Evolutionary conservation across 2,329 filamentous ascomycete genomes (phyloP).

Genomic region (Aspergillus felis): DNA sequence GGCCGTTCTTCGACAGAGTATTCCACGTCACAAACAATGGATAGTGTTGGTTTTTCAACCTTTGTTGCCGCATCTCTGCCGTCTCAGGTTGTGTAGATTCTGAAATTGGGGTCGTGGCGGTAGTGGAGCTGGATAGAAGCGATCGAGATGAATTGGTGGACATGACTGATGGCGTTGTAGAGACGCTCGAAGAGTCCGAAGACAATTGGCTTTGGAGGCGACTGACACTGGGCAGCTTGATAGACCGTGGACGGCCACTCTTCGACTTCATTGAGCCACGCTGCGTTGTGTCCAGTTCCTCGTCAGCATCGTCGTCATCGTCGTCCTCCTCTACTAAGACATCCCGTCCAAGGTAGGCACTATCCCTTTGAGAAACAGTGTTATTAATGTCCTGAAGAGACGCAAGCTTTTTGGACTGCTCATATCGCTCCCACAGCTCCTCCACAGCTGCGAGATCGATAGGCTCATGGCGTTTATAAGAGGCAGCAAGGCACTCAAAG

Average conservation of each 20-base stretch:
- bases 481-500: constrained; percentile 79
- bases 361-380: constrained; percentile 13
- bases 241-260: constrained; percentile 15
- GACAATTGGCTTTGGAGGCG: constrained; percentile 33
- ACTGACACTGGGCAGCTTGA: constrained; percentile 31
- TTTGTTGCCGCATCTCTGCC: constrained; percentile 17
- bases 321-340: constrained; percentile 21
- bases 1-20: constrained; percentile 57
- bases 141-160: constrained; percentile 48
- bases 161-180: constrained; percentile 42
- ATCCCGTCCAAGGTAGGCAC: constrained; percentile 10
- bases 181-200: constrained; percentile 37
- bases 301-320: constrained; percentile 31
- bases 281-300: constrained; percentile 14
- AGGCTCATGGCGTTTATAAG: constrained; percentile 66
- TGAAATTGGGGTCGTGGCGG: constrained; percentile 44
- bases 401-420: constrained; percentile 38
- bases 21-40: constrained; percentile 97
- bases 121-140: constrained; percentile 37
- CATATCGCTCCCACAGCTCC: constrained; percentile 60
- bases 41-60: constrained; percentile 46
- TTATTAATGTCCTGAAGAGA: constrained; percentile 22
- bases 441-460: constrained; percentile 67
- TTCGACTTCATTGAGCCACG: constrained; percentile 6
- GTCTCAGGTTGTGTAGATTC: constrained; percentile 32